Percentiles rank a stretch among this genome's conserved stretches.
phyloP scores from a whole-genome alignment of 257 asterid genomes.

The Jacaranda mimosifolia region DNA sequence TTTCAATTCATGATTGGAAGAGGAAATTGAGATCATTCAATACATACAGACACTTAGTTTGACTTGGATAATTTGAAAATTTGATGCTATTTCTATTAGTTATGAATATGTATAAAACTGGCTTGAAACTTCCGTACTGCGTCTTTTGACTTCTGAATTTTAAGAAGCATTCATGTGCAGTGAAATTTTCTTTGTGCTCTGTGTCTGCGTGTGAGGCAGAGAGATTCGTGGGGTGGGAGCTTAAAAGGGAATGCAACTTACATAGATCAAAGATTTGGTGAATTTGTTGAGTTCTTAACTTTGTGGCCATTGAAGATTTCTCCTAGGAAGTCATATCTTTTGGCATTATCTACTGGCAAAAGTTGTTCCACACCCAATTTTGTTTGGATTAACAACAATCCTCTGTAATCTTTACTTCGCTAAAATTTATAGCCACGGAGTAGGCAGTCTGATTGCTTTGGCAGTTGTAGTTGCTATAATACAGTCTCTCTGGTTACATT shows the following conservation, averaged over 20 bases:
- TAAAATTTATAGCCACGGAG: not conserved
- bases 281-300: too few relatives aligned
- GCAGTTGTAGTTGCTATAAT: not conserved
- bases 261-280: not conserved
- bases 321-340: too few relatives aligned
- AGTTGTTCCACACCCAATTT: not conserved
- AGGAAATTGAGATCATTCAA: not conserved
- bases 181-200: not conserved
- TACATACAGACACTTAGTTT: not conserved
- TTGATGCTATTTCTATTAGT: not conserved
- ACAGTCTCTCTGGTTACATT: not conserved
- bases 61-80: slow-evolving; percentile 23
- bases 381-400: slow-evolving; percentile 1
- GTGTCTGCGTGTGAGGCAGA: not conserved
- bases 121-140: not conserved
- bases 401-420: not conserved
- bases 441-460: not conserved
- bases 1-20: not conserved
- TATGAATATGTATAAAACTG: not conserved
- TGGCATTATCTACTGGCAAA: not conserved
- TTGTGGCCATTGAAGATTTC: not conserved
- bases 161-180: not conserved
- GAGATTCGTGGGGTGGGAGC: not conserved
- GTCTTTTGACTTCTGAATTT: not conserved
- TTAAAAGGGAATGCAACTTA: not conserved